Conservation (phyloP, 2,329 filamentous ascomycete species). For the Pyricularia grisea region DNA sequence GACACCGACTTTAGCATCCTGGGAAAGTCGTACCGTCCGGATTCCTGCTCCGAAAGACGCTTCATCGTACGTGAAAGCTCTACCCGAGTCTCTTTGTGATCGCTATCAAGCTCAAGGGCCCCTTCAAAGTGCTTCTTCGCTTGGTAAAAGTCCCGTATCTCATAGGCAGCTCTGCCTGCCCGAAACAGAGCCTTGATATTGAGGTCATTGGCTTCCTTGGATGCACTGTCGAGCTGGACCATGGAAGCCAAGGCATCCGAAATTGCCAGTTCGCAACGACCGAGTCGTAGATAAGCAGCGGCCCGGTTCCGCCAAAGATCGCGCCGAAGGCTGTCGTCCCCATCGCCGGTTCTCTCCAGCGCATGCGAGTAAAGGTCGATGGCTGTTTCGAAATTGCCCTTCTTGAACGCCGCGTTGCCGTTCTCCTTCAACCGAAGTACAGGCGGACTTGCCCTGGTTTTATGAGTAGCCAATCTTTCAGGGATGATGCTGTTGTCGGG, state of each 20-base stretch:
- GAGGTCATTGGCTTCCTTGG: neutral
- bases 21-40: neutral
- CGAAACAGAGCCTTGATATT: slow-evolving; percentile 8
- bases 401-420: neutral
- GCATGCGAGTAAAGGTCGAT: neutral
- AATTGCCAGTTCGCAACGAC: neutral
- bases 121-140: neutral
- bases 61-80: neutral
- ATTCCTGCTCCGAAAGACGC: neutral
- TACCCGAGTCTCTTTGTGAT: neutral
- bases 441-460: neutral
- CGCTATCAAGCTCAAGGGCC: neutral
- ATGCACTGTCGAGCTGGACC: neutral
- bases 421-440: neutral
- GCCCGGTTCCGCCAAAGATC: neutral
- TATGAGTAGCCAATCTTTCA: neutral
- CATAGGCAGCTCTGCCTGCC: slow-evolving; percentile 9
- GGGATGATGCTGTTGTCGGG: neutral
- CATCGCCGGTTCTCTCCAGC: neutral
- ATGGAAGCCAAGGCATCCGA: neutral
- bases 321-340: neutral
- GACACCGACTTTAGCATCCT: neutral
- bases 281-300: neutral
- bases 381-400: neutral
- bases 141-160: slow-evolving; percentile 6